Evolutionary conservation across 371 early-diverging fungal genomes (phyloP), one percentile per base, ranked within the genome.

Genomic region (Mucor plumbeus): DNA sequence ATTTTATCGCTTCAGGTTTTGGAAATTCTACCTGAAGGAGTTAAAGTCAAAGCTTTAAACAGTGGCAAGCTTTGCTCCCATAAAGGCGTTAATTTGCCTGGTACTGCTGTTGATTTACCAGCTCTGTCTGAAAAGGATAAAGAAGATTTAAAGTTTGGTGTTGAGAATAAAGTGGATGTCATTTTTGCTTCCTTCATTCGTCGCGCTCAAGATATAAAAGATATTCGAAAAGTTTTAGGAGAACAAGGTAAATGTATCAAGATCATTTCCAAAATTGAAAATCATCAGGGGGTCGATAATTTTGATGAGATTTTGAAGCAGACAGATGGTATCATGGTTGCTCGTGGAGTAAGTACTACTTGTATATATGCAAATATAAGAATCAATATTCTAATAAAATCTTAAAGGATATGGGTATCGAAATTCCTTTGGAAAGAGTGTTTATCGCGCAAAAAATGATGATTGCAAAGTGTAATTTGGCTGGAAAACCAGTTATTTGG

Each of bases 241-340:
- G 89, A 89, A 40, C 85, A 86, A 50, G 94, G 95, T 56, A 83
- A 83, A 65, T 66, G 87, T 68, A 96, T 98, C 88, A 94, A 94
- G 85, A 95, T 96, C 71, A 95, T 97, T 53, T 87, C 92, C 72
- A 97, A 97, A 86, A 96, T 97, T 71, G 99, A 99, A 84, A 95
- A 92, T 68, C 90, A 94, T 71, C 93, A 96, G 82, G 99, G 97
- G 43, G 90, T 99, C 21, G 85, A 90, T 69, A 99, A 99, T 87
- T 94, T 99, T 88, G 95, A 97, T 73, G 98, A 95, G 70, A 99
- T 99, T 69, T 80, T 98, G 36, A 80, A 73, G 33, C 96, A 88
- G 56, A 91, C 98, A 13, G 99, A 99, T 84, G 99, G 98, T 63
- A 88, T 99, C 64, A 99, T 99, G 99, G 92, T 99, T 60, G 99